phyloP scores from a whole-genome alignment of 2,329 filamentous ascomycete species.

The Curvularia verruculosa region DNA sequence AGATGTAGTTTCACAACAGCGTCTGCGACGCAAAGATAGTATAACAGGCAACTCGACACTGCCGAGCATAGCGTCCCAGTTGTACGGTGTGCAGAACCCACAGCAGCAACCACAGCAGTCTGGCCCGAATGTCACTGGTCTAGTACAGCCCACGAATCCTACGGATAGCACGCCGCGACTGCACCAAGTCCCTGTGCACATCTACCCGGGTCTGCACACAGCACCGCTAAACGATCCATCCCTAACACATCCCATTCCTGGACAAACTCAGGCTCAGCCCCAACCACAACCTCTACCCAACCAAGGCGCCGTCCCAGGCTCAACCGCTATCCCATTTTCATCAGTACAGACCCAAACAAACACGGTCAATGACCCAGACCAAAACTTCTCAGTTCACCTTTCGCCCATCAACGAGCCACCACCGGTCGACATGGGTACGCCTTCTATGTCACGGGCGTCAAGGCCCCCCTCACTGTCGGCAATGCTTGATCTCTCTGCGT shows the following conservation, averaged over 20 bases:
- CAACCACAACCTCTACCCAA: not conserved
- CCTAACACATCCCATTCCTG: not conserved
- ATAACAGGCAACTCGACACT: conserved; percentile 32
- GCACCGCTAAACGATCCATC: conserved; percentile 29
- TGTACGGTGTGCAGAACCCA: conserved; percentile 34
- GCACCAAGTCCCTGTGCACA: conserved; percentile 45
- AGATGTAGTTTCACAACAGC: conserved; percentile 46
- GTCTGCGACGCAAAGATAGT: conserved; percentile 34
- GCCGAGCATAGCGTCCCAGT: conserved; percentile 43
- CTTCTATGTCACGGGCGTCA: conserved; percentile 19
- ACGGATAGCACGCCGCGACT: conserved; percentile 30
- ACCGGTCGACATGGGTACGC: conserved; percentile 11
- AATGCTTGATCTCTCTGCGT: conserved; percentile 47
- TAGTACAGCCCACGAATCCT: conserved; percentile 19
- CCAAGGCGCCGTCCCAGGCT: not conserved
- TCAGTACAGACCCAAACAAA: not conserved
- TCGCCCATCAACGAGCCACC: conserved; percentile 39
- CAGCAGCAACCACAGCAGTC: conserved; percentile 22
- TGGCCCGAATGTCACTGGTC: conserved; percentile 1
- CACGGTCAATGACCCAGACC: conserved; percentile 16
- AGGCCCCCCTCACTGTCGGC: conserved; percentile 40
- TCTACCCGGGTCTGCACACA: conserved; percentile 46
- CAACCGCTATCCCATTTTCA: not conserved
- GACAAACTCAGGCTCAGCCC: not conserved
- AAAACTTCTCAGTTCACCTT: conserved; percentile 39